Evolutionary conservation across 2,329 filamentous ascomycete species (phyloP), one percentile per base, ranked within the genome.

Genomic region (Phialocephala sp.): DNA sequence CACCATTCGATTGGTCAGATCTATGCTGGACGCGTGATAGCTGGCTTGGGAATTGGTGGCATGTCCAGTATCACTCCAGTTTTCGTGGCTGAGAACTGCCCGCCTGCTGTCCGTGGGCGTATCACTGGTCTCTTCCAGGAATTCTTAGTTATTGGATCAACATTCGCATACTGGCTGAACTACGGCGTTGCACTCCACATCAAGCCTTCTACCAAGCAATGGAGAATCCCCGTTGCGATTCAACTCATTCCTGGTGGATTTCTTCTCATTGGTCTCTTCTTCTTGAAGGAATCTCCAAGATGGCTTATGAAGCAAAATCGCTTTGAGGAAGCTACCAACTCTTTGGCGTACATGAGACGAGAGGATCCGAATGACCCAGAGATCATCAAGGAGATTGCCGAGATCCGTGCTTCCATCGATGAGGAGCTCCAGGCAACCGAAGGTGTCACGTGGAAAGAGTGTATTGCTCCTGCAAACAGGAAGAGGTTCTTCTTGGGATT

Each of bases 31-130:
- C 66, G 69, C 35, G 59, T 66, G 8, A 36, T 66, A 18, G 47
- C 67, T 57, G 64, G 60, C 1, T 66, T 80, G 64, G 71, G 79
- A 36, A 74, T 80, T 5, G 79, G 80, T 11, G 74, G 78, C 59
- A 77, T 78, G 9, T n/a, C n/a, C n/a, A 79, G 78, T 2, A 81
- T 77, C 77, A 64, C 63, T 27, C 67, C 66, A 12, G 60, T 65
- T n/a, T 67, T 67, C 41, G 66, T 82, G 68, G 0, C 90, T 89
- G 0, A 87, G 89, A 22, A 92, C 67, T 83, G 80, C 0, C 83
- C 83, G 18, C 82, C 82, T 61, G 72, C 80, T 24, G 77, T 83
- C 45, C 78, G 82, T 47, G 81, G 80, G 11, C 73, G 75, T 43
- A 75, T 83, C 6, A 80, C 79, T 45, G 77, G 75, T 69, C 76